Percentiles rank a stretch among this genome's conserved stretches.
Evolutionary conservation across 1,139 yeast species (phyloP).

Genomic region (Saccharomyces hybrid): DNA sequence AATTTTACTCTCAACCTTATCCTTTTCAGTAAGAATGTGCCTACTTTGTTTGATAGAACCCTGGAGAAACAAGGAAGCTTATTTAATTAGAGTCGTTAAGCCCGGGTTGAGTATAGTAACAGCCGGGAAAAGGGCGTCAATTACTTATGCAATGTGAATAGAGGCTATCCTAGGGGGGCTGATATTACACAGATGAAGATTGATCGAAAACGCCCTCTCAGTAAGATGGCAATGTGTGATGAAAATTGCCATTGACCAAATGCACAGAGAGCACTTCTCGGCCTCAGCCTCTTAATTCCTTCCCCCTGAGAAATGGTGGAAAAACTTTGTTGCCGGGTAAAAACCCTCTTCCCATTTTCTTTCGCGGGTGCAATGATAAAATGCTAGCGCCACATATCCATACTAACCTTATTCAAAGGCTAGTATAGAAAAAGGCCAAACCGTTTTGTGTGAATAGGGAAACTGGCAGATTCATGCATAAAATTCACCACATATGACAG

Average conservation of each 20-base stretch:
- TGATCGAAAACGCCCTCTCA: not conserved
- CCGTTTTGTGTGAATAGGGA: too few relatives aligned
- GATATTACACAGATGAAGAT: not conserved
- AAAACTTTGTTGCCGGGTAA: not conserved
- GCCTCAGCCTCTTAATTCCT: not conserved
- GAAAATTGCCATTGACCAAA: not conserved
- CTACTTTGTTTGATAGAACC: not conserved
- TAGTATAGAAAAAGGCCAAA: too few relatives aligned
- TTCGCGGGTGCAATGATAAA: not conserved
- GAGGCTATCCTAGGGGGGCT: not conserved
- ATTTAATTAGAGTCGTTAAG: not conserved
- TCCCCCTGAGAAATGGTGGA: not conserved
- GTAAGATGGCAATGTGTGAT: not conserved
- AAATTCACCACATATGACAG: too few relatives aligned
- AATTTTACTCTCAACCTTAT: not conserved
- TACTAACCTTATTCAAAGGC: not conserved
- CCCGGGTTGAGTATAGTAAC: not conserved
- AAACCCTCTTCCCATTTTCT: not conserved
- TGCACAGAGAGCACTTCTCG: not conserved
- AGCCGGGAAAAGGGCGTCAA: not conserved
- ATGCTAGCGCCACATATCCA: not conserved
- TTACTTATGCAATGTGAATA: not conserved
- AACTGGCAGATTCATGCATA: too few relatives aligned
- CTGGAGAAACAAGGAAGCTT: not conserved
- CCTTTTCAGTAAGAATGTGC: not conserved